A percentile compares a stretch with the other conserved stretches of the same genome.
Evolutionary conservation across 306 rosid species (phyloP).

Genomic region (Pueraria montana): DNA sequence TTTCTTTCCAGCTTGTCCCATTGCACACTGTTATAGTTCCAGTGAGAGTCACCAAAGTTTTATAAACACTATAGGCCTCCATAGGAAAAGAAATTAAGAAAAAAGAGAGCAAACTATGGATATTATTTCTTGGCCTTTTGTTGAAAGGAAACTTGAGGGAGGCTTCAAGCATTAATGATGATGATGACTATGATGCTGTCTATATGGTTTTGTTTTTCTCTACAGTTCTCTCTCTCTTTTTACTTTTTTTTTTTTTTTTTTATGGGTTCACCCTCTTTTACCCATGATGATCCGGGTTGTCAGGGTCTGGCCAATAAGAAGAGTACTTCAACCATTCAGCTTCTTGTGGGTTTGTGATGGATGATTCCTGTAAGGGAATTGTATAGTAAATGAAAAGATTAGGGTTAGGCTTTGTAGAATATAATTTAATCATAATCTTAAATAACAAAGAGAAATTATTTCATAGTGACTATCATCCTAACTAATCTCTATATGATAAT

Average conservation of each 20-base stretch:
- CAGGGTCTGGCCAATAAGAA: conserved; percentile 92
- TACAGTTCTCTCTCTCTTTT: neutral
- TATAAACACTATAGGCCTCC: conserved; percentile 45
- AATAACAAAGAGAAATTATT: neutral
- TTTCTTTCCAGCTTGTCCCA: conserved; percentile 64
- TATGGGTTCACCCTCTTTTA: conserved; percentile 47
- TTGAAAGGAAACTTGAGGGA: conserved; percentile 61
- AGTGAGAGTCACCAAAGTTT: conserved; percentile 47
- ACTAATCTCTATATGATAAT: no score
- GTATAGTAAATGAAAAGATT: conserved; percentile 10
- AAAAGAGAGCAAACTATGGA: conserved; percentile 54
- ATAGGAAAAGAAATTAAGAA: conserved; percentile 50
- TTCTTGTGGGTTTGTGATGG: conserved; percentile 80
- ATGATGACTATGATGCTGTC: conserved; percentile 61
- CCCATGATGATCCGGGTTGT: conserved; percentile 86
- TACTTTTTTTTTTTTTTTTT: neutral
- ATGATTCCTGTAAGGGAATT: conserved; percentile 69
- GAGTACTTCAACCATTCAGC: conserved; percentile 96
- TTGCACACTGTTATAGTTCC: conserved; percentile 58
- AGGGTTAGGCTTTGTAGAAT: conserved; percentile 51
- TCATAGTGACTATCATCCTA: no score
- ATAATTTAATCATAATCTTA: neutral
- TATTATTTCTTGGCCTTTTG: conserved; percentile 57
- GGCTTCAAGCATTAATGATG: conserved; percentile 64
- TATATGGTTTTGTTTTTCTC: conserved; percentile 31